Evolutionary conservation across 1,284 basidiomycete species (phyloP).

Genomic region (Neolentinus lepideus): DNA sequence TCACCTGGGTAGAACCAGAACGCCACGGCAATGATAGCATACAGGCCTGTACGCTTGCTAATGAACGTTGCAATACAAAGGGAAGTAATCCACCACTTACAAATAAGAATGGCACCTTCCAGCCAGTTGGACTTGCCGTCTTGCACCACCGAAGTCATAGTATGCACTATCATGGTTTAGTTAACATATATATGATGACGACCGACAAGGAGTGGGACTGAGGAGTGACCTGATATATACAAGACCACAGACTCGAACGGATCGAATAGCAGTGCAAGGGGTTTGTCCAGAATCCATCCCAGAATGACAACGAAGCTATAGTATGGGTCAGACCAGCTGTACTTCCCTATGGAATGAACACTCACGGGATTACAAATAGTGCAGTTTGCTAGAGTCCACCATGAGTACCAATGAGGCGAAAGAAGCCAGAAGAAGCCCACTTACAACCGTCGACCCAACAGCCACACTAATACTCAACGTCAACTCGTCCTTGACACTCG

Average conservation of each 20-base stretch:
- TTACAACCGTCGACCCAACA: conserved; percentile 84
- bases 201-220: neutral
- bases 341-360: conserved; percentile 5
- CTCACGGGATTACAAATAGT: conserved; percentile 77
- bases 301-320: conserved; percentile 42
- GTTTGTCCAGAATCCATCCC: conserved; percentile 65
- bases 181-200: neutral
- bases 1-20: conserved; percentile 63
- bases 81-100: conserved; percentile 28
- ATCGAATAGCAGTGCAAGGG: conserved; percentile 71
- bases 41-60: conserved; percentile 34
- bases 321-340: neutral
- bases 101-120: conserved; percentile 71
- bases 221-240: conserved; percentile 25
- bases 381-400: conserved; percentile 65
- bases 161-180: conserved; percentile 45
- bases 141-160: conserved; percentile 75
- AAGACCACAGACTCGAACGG: conserved; percentile 67
- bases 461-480: conserved; percentile 75
- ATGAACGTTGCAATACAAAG: neutral
- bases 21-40: conserved; percentile 51
- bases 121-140: conserved; percentile 86
- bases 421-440: conserved; percentile 21
- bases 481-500: conserved; percentile 79
- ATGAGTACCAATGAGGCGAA: neutral